Percentiles rank a stretch among this genome's conserved stretches.
Conservation (phyloP, 1,139 yeast species). For the Yamadazyma dendronema region DNA sequence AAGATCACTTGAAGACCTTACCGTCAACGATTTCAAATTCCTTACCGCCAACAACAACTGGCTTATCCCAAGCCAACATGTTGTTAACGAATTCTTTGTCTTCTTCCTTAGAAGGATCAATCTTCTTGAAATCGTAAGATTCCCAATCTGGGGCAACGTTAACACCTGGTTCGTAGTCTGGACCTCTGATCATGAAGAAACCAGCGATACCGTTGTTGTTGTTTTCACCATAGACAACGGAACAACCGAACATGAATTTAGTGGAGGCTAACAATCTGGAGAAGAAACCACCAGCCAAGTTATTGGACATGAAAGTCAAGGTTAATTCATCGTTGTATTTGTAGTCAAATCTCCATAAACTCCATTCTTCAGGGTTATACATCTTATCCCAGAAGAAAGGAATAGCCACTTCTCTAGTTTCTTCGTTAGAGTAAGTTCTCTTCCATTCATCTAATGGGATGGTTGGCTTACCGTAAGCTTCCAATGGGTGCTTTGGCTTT, state of each 20-base stretch:
- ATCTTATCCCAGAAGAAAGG: conserved; percentile 97
- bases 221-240: conserved; percentile 97
- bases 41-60: conserved; percentile 45
- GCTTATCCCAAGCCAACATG: conserved; percentile 55
- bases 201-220: conserved; percentile 97
- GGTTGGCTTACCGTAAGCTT: conserved; percentile 70
- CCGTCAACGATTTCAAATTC: conserved; percentile 50
- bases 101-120: conserved; percentile 39
- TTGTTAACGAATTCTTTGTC: conserved; percentile 42
- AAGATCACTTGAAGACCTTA: conserved; percentile 46
- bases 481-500: conserved; percentile 93
- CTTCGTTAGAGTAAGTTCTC: conserved; percentile 96
- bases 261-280: conserved; percentile 89
- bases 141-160: conserved; percentile 99
- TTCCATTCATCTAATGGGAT: conserved; percentile 91
- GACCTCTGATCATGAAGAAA: conserved; percentile 94
- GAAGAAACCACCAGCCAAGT: conserved; percentile 98
- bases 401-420: conserved; percentile 88
- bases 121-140: conserved; percentile 46
- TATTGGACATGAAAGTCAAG: conserved; percentile 96
- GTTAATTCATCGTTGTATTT: conserved; percentile 98
- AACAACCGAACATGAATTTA: conserved; percentile 91
- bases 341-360: conserved; percentile 93
- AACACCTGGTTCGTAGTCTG: conserved; percentile 86
- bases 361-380: conserved; percentile 91